phyloP scores from a whole-genome alignment of 2,329 filamentous ascomycete species.

The Epichloe typhina region DNA sequence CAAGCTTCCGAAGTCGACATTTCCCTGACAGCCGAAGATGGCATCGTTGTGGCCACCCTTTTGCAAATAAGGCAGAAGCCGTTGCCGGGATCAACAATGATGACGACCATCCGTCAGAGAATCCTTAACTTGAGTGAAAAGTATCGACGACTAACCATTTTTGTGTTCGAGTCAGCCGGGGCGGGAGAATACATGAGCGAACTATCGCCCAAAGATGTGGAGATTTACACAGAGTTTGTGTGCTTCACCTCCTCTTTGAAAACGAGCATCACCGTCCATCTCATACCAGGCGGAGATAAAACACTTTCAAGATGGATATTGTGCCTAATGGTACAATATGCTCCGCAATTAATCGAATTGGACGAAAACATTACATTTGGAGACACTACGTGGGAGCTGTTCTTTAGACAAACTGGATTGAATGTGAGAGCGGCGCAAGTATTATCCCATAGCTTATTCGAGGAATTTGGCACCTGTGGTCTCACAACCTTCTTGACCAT shows the following conservation, averaged over 20 bases:
- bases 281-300: slow-evolving; percentile 35
- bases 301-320: slow-evolving; percentile 43
- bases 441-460: slow-evolving; percentile 15
- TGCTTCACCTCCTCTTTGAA: slow-evolving; percentile 31
- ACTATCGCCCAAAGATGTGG: slow-evolving; percentile 27
- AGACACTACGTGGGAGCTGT: slow-evolving; percentile 28
- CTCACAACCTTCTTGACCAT: slow-evolving; percentile 20
- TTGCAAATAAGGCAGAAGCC: slow-evolving; percentile 60
- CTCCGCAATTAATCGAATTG: slow-evolving; percentile 12
- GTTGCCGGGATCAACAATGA: slow-evolving; percentile 36
- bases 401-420: slow-evolving; percentile 22
- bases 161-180: slow-evolving; percentile 45
- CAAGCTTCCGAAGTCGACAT: slow-evolving; percentile 55
- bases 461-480: slow-evolving; percentile 14
- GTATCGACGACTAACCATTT: slow-evolving; percentile 55
- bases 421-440: slow-evolving; percentile 25
- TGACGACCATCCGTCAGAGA: slow-evolving; percentile 38
- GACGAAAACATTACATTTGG: slow-evolving; percentile 22
- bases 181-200: slow-evolving; percentile 27
- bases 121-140: slow-evolving; percentile 38
- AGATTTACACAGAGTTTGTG: slow-evolving; percentile 35
- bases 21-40: slow-evolving; percentile 53
- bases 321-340: slow-evolving; percentile 35
- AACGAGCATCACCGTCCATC: slow-evolving; percentile 26
- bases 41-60: slow-evolving; percentile 57